These are phyloP conservation scores for Pseudopithomyces maydicus DNA, from an alignment of 2,329 filamentous ascomycete species.

Conservation along the genomic window DNA sequence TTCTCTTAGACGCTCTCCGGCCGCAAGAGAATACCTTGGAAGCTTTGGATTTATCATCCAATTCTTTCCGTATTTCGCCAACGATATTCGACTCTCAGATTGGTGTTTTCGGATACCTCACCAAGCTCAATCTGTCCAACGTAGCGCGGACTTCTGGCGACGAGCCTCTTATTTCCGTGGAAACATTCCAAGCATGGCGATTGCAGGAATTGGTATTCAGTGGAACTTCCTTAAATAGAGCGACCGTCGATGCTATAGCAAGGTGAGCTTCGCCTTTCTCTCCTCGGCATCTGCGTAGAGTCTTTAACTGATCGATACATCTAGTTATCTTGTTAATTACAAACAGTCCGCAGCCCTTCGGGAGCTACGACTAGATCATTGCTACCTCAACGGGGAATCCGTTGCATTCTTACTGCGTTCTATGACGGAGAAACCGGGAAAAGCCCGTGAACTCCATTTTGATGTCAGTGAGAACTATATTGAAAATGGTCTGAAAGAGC, in stretches of 20 bases:
- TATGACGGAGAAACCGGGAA: slow-evolving; percentile 58
- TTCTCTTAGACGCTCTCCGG: slow-evolving; percentile 67
- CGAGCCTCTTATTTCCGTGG: slow-evolving; percentile 67
- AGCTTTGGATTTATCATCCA: slow-evolving; percentile 69
- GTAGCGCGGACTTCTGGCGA: slow-evolving; percentile 66
- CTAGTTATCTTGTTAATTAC: slow-evolving; percentile 64
- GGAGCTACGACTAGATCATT: slow-evolving; percentile 69
- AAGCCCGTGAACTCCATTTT: slow-evolving; percentile 64
- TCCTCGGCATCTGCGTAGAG: neutral
- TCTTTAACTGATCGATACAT: slow-evolving; percentile 40
- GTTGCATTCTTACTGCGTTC: slow-evolving; percentile 69
- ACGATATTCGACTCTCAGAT: slow-evolving; percentile 69
- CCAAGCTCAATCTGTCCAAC: slow-evolving; percentile 69
- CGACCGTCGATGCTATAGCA: slow-evolving; percentile 68
- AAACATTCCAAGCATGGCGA: slow-evolving; percentile 70
- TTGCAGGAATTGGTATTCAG: slow-evolving; percentile 70
- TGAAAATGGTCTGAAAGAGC: slow-evolving; percentile 56
- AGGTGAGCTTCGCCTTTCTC: slow-evolving; percentile 24
- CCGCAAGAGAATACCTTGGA: slow-evolving; percentile 71
- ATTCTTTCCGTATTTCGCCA: slow-evolving; percentile 68
- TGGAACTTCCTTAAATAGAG: slow-evolving; percentile 64
- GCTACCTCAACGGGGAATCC: slow-evolving; percentile 67
- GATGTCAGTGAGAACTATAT: slow-evolving; percentile 69
- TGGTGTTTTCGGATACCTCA: slow-evolving; percentile 68
- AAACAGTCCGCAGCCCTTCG: slow-evolving; percentile 64